These are phyloP conservation scores for Lentinula sp. DNA, from an alignment of 768 basidiomycete genomes.

Conservation along the genomic window DNA sequence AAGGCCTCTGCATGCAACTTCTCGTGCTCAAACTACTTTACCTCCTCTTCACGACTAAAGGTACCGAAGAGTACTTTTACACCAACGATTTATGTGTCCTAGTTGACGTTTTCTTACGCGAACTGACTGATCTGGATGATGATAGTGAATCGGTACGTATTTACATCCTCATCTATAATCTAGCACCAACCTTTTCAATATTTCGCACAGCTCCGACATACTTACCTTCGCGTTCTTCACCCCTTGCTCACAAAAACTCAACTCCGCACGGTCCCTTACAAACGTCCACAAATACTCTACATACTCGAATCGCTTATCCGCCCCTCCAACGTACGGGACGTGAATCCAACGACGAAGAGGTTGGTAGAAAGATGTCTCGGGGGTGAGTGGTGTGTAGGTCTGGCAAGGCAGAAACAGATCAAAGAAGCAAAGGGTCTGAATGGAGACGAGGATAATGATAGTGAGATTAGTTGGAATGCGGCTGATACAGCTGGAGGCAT, in stretches of 20 bases:
- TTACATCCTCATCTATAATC: background rate
- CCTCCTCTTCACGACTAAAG: constrained; percentile 88
- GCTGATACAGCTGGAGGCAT: constrained; percentile 6
- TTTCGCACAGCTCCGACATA: constrained; percentile 72
- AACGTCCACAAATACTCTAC: constrained; percentile 83
- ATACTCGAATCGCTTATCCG: constrained; percentile 73
- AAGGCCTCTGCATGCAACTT: constrained; percentile 92
- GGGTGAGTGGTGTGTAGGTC: constrained; percentile 81
- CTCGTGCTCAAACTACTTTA: constrained; percentile 93
- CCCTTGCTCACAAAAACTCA: constrained; percentile 95
- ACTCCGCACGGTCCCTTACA: constrained; percentile 78
- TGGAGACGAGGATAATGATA: background rate
- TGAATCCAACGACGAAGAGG: constrained; percentile 82
- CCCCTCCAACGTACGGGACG: constrained; percentile 71
- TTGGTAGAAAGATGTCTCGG: constrained; percentile 87
- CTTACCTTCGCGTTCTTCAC: constrained; percentile 93
- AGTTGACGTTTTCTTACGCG: constrained; percentile 96
- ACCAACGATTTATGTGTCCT: constrained; percentile 95
- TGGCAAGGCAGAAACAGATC: constrained; percentile 25
- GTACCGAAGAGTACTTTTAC: constrained; percentile 94
- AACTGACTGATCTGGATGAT: constrained; percentile 56
- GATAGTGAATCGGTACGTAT: constrained; percentile 51
- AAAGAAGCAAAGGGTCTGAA: background rate
- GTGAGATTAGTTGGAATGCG: constrained; percentile 9
- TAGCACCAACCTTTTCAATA: background rate